These are phyloP conservation scores for Haplosporangium sp. DNA, from an alignment of 371 early-diverging fungal genomes.

Conservation along the genomic window DNA sequence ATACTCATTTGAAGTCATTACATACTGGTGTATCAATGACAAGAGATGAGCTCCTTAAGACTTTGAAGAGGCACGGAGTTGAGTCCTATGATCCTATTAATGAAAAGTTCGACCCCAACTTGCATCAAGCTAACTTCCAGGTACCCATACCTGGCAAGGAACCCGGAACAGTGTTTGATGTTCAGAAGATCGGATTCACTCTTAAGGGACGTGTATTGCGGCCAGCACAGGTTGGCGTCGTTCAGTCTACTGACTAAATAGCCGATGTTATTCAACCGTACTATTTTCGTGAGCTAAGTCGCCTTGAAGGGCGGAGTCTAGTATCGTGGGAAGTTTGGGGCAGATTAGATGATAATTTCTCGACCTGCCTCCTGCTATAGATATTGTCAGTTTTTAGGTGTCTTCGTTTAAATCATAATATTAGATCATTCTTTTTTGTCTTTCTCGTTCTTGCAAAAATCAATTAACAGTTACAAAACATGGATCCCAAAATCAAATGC, in stretches of 20 bases:
- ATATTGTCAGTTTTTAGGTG: not conserved
- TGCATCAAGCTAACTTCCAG: constrained; percentile 96
- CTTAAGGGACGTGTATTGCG: constrained; percentile 93
- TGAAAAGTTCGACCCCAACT: constrained; percentile 93
- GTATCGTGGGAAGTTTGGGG: not conserved
- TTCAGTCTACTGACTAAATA: constrained; percentile 57
- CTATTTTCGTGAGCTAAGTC: not conserved
- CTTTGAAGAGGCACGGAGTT: constrained; percentile 92
- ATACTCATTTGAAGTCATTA: constrained; percentile 77
- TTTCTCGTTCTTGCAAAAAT: not conserved
- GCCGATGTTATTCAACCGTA: not conserved
- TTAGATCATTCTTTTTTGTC: constrained; percentile 1
- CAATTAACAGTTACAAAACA: not conserved
- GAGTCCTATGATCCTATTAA: constrained; percentile 84
- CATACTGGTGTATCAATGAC: constrained; percentile 94
- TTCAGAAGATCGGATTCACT: constrained; percentile 93
- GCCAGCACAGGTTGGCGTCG: constrained; percentile 98
- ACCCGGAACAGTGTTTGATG: constrained; percentile 87
- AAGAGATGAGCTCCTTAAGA: constrained; percentile 83
- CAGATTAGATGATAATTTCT: not conserved
- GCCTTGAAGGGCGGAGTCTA: not conserved
- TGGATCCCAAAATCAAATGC: not conserved
- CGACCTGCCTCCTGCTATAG: not conserved
- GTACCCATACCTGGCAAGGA: constrained; percentile 90
- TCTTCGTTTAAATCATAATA: constrained; percentile 2